phyloP scores from a whole-genome alignment of 129 eudicot species.

The Saposhnikovia divaricata region DNA sequence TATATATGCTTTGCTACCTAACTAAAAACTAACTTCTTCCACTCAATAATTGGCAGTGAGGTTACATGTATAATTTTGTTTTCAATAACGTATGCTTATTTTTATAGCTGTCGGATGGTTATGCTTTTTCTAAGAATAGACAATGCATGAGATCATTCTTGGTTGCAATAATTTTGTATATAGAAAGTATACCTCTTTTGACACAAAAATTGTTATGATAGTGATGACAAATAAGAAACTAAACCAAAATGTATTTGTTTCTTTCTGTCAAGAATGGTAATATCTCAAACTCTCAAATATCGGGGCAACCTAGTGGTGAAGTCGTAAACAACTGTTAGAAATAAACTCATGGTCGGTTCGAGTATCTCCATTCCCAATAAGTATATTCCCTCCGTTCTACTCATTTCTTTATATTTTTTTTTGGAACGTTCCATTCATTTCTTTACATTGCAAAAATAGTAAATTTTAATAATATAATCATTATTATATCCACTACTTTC shows the following conservation, averaged over 20 bases:
- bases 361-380: too few species aligned
- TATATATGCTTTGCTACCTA: too few species aligned
- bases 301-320: neutral
- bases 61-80: neutral
- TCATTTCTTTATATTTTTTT: too few species aligned
- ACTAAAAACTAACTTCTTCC: neutral
- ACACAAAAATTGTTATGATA: neutral
- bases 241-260: too few species aligned
- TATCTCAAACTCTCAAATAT: neutral
- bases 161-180: neutral
- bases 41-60: neutral
- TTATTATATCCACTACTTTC: too few species aligned
- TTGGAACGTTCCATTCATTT: too few species aligned
- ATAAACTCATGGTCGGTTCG: too few species aligned
- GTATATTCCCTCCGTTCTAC: too few species aligned
- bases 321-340: too few species aligned
- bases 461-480: too few species aligned
- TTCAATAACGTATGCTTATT: neutral
- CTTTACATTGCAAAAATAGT: too few species aligned
- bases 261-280: neutral
- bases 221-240: too few species aligned
- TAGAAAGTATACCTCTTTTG: neutral
- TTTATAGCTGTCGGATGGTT: neutral
- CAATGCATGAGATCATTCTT: neutral
- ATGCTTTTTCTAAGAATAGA: neutral